Percentiles rank a stretch among this genome's conserved stretches.
phyloP scores from a whole-genome alignment of 2,329 filamentous ascomycete species.

The Fusarium avenaceum region DNA sequence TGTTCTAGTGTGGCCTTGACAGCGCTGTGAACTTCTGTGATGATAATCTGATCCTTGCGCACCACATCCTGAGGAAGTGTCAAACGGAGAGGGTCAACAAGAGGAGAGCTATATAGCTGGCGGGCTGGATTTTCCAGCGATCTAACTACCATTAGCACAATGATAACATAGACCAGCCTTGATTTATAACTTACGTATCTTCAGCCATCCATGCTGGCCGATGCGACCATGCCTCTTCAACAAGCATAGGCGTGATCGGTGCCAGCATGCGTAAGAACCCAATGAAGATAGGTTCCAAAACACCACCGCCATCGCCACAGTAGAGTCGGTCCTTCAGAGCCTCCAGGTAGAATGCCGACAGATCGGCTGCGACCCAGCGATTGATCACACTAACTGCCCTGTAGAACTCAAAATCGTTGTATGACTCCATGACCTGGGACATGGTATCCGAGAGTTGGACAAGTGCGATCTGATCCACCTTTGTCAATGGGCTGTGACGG shows the following conservation, averaged over 20 bases:
- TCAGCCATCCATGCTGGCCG: constrained; percentile 74
- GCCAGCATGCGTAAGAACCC: constrained; percentile 83
- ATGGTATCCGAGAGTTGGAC: constrained; percentile 78
- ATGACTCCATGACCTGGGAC: constrained; percentile 73
- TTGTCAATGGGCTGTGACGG: constrained; percentile 65
- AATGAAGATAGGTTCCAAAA: constrained; percentile 75
- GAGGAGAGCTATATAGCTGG: constrained; percentile 61
- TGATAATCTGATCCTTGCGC: constrained; percentile 58
- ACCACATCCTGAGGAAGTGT: constrained; percentile 56
- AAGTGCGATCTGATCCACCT: constrained; percentile 80
- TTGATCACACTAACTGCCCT: constrained; percentile 80
- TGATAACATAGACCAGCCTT: background rate
- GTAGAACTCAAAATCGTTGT: constrained; percentile 83
- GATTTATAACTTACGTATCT: constrained; percentile 55
- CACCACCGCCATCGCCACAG: constrained; percentile 78
- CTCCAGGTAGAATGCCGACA: constrained; percentile 96
- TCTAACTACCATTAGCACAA: constrained; percentile 45
- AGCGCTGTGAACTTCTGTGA: constrained; percentile 71
- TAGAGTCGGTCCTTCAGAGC: constrained; percentile 92
- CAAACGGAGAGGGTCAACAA: constrained; percentile 59
- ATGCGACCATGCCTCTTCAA: constrained; percentile 90
- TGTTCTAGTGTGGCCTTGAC: constrained; percentile 83
- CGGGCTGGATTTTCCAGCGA: constrained; percentile 57
- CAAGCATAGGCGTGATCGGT: constrained; percentile 84
- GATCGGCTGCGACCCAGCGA: constrained; percentile 82